Evolutionary conservation across 768 basidiomycete species (phyloP), one percentile per base, ranked within the genome.

Genomic region (Chlorophyllum brunneum): DNA sequence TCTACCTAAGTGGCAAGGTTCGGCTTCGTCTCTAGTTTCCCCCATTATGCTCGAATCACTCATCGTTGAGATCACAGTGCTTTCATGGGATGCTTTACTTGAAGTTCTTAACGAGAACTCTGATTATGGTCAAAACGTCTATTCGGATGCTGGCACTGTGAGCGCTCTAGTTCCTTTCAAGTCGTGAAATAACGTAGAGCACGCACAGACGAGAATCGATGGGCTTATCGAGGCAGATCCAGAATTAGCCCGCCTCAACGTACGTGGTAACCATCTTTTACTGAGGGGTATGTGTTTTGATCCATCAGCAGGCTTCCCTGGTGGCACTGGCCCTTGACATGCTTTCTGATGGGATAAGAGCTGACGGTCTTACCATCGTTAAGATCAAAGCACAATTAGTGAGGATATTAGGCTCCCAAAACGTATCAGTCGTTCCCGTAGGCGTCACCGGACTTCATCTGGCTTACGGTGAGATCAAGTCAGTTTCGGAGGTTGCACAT

Each of bases 1-100:
- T 65, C 85, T 88, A 64, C 77, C 85, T 15, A 63, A 57, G 11
- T 90, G 88, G 88, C 71, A 72, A 76, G 73, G 87, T 86, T 57
- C 46, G 65, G 1, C 9, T 23, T 37, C 31, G 27, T 49, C 26
- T 11, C 10, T 5, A 9, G 13, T 51, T 26, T 31, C 18, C 26
- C 7, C 1, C 9, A n/a, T 24, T 3, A 23, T 22, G 8, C 16
- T 13, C 24, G 23, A 27, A 20, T 5, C 40, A 27, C 15, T 52
- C 23, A 30, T 2, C 10, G 9, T 39, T 36, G 29, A 24, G 13
- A 18, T 15, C 22, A 7, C 51, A 88, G 86, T 87, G 30, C 63
- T 89, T 10, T 78, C 81, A 0, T 89, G 86, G 86, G 72, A 77
- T 24, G 71, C 70, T 22, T 74, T 89, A 24, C 65, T 83, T 38